Base-by-base conservation (phyloP, 2,329 filamentous ascomycete species). In the Botrytis sinoallii region DNA sequence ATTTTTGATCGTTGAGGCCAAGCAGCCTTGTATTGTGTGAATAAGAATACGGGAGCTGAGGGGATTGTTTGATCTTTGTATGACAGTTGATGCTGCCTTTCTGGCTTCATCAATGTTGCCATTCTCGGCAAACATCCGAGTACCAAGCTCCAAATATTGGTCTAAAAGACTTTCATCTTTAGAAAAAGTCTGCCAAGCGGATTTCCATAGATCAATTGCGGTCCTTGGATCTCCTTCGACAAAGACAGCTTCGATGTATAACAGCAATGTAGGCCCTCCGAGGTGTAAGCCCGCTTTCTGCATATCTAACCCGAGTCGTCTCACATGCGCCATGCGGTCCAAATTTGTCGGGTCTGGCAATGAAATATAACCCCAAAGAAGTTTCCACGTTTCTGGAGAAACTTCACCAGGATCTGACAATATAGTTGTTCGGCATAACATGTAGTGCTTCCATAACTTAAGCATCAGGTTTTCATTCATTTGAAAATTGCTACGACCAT, bases 181-280 rank as follows among this genome's bases (percentile, higher is more conserved):
- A 42, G 40, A 22, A 25, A 72, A 40, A 46, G 69, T 40, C 79
- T 80, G 81, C 25, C 81, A 77, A 59, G 84, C 75, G 70, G 83
- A 83, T 72, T 78, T 71, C 81, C 81, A 85, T 79, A 69, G 80
- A 76, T 75, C 42, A 48, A 79, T 83, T 80, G 72, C 81, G 79
- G 73, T 68, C 29, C 75, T 73, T 16, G 87, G 85, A 80, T 88
- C 88, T 3, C 90, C 91, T 59, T 87, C 86, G 9, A 90, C 84
- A 76, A 92, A 91, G 59, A 92, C 84, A 73, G 91, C 89, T 79
- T 93, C 90, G 46, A 94, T 89, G 46, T 90, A 90, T 42, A 91
- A 83, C 29, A 94, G 83, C 76, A 89, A 88, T 78, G 93, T 91
- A 3, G 84, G 81, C 6, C 86, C 85, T 20, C 82, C 85, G 70